Evolutionary conservation across 192 early-diverging fungal species (phyloP).

Genomic region (Powellomyces hirtus): DNA sequence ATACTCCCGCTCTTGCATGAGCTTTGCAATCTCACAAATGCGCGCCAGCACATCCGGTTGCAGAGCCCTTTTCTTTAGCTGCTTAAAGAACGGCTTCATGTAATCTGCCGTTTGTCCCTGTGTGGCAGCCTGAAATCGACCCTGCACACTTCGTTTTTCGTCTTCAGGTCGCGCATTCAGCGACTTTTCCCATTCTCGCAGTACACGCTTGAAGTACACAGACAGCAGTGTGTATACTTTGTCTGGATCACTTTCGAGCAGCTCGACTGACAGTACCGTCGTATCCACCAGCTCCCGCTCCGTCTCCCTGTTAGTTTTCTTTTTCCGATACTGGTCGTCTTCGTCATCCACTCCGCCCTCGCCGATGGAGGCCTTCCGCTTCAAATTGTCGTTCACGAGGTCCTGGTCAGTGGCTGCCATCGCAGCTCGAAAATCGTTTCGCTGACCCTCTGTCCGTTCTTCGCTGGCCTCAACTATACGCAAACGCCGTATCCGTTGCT

Average conservation of each 20-base stretch:
- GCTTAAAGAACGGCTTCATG: conserved; percentile 87
- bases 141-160: conserved; percentile 72
- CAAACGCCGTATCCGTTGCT: conserved; percentile 74
- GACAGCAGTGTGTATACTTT: conserved; percentile 69
- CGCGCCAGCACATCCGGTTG: conserved; percentile 84
- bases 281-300: conserved; percentile 70
- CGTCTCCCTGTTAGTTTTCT: conserved; percentile 45
- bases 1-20: conserved; percentile 85
- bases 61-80: conserved; percentile 69
- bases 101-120: conserved; percentile 85
- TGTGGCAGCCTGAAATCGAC: conserved; percentile 78
- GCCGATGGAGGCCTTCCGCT: conserved; percentile 40
- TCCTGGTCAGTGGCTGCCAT: conserved; percentile 81
- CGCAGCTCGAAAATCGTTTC: conserved; percentile 86
- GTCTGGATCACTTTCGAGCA: conserved; percentile 78
- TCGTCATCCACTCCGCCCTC: conserved; percentile 44
- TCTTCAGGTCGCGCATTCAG: conserved; percentile 77
- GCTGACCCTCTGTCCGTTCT: conserved; percentile 74
- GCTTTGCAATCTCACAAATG: conserved; percentile 86
- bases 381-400: conserved; percentile 71
- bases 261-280: conserved; percentile 61
- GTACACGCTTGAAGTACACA: conserved; percentile 79
- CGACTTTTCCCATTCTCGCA: conserved; percentile 84
- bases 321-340: conserved; percentile 45
- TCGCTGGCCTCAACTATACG: conserved; percentile 79